These are phyloP conservation scores for Scytalidium sp. DNA, from an alignment of 2,329 filamentous ascomycete genomes.

Conservation along the genomic window DNA sequence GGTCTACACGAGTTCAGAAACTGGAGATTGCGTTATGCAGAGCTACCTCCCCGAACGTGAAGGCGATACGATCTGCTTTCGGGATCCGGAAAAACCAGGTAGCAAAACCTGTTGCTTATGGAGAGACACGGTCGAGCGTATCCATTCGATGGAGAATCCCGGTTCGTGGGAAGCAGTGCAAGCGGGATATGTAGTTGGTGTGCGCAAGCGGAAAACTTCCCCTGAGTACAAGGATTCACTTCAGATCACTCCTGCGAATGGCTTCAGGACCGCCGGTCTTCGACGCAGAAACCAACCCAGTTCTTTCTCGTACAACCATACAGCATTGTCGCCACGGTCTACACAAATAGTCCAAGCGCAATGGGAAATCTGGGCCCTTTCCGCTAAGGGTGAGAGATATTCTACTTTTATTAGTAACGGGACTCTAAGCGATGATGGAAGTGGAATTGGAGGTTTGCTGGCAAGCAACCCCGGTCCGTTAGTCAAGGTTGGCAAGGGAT, in stretches of 20 bases:
- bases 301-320: background rate
- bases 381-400: slow-evolving; percentile 35
- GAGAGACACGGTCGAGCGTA: slow-evolving; percentile 48
- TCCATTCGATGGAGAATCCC: slow-evolving; percentile 55
- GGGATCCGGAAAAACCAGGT: slow-evolving; percentile 37
- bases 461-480: slow-evolving; percentile 66
- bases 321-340: slow-evolving; percentile 12
- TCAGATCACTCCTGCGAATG: background rate
- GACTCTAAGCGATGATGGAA: background rate
- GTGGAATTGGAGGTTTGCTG: slow-evolving; percentile 41
- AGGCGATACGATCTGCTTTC: slow-evolving; percentile 55
- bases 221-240: slow-evolving; percentile 7
- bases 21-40: slow-evolving; percentile 62
- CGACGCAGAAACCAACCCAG: slow-evolving; percentile 15
- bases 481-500: slow-evolving; percentile 57
- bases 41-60: slow-evolving; percentile 56
- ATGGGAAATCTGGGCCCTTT: slow-evolving; percentile 54
- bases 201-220: slow-evolving; percentile 45
- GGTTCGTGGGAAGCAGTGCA: slow-evolving; percentile 63
- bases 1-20: slow-evolving; percentile 58
- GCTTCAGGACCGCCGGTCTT: slow-evolving; percentile 13
- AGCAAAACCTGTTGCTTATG: slow-evolving; percentile 47
- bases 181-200: slow-evolving; percentile 59
- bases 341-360: slow-evolving; percentile 1
- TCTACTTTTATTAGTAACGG: slow-evolving; percentile 21